A percentile compares a stretch with the other conserved stretches of the same genome.
phyloP scores from a whole-genome alignment of 2,329 filamentous ascomycete species.

The Metarhizium anisopliae region DNA sequence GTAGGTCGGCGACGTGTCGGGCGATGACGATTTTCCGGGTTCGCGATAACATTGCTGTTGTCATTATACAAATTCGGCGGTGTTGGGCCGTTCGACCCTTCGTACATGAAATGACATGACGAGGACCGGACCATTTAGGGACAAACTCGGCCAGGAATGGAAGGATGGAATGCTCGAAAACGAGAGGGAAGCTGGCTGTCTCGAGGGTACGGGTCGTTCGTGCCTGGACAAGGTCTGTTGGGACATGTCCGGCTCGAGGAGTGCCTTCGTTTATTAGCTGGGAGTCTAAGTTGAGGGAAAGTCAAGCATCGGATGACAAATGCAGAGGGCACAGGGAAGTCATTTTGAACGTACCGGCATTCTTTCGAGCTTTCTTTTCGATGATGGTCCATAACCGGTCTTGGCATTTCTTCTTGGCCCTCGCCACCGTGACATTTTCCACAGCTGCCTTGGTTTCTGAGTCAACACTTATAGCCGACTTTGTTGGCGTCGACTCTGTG shows the following conservation, averaged over 20 bases:
- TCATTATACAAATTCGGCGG: conserved; percentile 33
- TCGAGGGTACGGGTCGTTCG: conserved; percentile 18
- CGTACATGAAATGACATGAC: conserved; percentile 29
- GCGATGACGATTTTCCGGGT: conserved; percentile 29
- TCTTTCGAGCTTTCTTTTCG: neutral
- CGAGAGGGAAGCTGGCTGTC: conserved; percentile 26
- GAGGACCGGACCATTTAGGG: conserved; percentile 31
- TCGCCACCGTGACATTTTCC: conserved; percentile 14
- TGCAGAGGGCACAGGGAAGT: neutral
- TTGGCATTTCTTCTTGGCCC: conserved; percentile 26
- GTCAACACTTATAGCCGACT: no score
- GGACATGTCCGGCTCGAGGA: conserved; percentile 17
- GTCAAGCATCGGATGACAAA: neutral
- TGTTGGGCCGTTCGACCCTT: conserved; percentile 25
- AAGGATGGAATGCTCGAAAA: conserved; percentile 34
- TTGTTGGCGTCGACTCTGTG: no score
- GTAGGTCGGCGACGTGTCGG: conserved; percentile 30
- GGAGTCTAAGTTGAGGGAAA: neutral
- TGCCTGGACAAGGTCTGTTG: conserved; percentile 14
- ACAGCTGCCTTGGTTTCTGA: no score
- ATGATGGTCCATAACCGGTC: conserved; percentile 11
- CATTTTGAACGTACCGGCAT: neutral
- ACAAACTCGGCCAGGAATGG: conserved; percentile 34
- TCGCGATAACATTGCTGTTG: conserved; percentile 22
- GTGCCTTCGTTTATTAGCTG: neutral